Evolutionary conservation across 306 rosid genomes (phyloP), one percentile per base, ranked within the genome.

Genomic region (Casuarina equisetifolia): DNA sequence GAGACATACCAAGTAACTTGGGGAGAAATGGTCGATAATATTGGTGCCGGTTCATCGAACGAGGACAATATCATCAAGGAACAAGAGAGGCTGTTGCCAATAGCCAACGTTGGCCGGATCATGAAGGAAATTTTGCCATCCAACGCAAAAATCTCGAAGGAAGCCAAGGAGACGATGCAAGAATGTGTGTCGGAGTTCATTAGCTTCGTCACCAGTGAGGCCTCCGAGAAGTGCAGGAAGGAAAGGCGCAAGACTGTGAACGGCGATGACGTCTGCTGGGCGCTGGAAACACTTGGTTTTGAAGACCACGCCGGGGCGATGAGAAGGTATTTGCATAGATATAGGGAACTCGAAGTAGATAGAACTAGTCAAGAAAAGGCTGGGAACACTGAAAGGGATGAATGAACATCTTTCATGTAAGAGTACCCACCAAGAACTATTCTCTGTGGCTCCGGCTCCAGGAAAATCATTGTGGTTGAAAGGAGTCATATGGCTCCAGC

Each of bases 161-260:
- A 94, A 73, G 94, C 93, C 0, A 94, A 92, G 72, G 97, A 94
- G 76, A 94, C 97, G 68, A 94, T 92, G 96, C 97, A 94, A 48
- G 97, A 94, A 39, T 94, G 97, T 66, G 98, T 92, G 0, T 92
- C 98, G 0, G 98, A 94, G 94, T 94, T 94, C 85, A 86, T 94
- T 19, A 92, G 97, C 83, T 94, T 92, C 72, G 97, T 92, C 2
- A 94, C 98, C 0, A 94, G 98, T 1, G 98, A 94, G 79, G 97
- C 98, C 1, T 92, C 98, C 19, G 98, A 94, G 25, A 94, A 89
- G 93, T 92, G 98, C 57, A 90, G 89, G 83, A 92, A 89, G 80
- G 98, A 94, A 91, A 94, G 91, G 92, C 78, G 98, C 4, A 94
- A 94, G 88, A 94, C 98, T 0, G 93, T 94, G 7, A 94, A 94